Evolutionary conservation across 768 basidiomycete species (phyloP), one percentile per base, ranked within the genome.

Genomic region (Lentinula sp.): DNA sequence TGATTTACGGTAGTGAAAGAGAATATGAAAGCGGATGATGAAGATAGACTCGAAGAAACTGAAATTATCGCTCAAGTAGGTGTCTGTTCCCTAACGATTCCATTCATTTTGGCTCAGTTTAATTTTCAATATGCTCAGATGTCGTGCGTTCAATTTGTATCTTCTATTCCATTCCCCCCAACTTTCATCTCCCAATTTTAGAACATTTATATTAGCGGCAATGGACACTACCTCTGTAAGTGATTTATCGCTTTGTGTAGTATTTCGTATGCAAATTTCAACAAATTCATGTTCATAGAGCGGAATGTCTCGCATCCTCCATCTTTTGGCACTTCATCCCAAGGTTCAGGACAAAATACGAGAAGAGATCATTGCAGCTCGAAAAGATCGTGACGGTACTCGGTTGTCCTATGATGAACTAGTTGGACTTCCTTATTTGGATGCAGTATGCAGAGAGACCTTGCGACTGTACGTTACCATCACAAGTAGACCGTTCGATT

Each of bases 221-320:
- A 76, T 74, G 61, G 79, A 81, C 63, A 80, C 79, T 0, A 80
- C 80, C 0, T 77, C 79, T 9, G 59, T 60, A 23, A 60, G 59
- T 28, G 28, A 28, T 28, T 28, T 28, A 28, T 28, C 28, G 28
- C 3, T 28, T 2, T 28, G 28, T 28, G 28, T 3, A n/a, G n/a
- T 28, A 28, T 28, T 28, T 28, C 28, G 28, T 28, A 28, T 28
- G 28, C 28, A 23, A 1, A 3, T 23, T 23, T 28, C 28, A 28
- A 28, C 37, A 37, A 1, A 39, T 13, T 39, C 37, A 8, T 39
- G 0, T 45, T 16, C 16, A 37, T 8, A 60, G 10, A 70, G 66
- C n/a, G 74, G 74, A 2, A 65, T 81, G 12, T 68, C 73, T 6
- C 71, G 75, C 0, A 73, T 67, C 12, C 53, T 82, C 20, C 65